Evolutionary conservation across 2,329 filamentous ascomycete genomes (phyloP), one percentile per base, ranked within the genome.

Genomic region (Penicillium rolfsii): DNA sequence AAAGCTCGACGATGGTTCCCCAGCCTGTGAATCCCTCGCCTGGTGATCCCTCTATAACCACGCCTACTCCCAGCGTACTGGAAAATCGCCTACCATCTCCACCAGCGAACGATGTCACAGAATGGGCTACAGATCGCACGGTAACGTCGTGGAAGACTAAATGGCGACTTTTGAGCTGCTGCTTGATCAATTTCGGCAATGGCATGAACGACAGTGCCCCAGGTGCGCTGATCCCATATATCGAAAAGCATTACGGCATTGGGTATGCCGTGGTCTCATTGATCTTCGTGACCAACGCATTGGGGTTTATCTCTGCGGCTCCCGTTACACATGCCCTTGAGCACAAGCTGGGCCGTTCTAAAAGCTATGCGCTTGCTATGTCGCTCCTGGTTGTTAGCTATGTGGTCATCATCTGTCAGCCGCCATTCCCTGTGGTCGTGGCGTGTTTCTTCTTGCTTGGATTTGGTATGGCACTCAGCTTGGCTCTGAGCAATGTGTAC

Each of bases 151-250:
- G 49, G 60, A 65, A 87, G 84, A 93, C 92, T 73, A 87, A 85
- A 62, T 93, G 84, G 77, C 82, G 91, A 36, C 80, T 93, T 28
- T 71, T 88, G 9, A 83, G 85, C 11, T 82, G 84, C 14, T 91
- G 89, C 65, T 70, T 90, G 46, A 84, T 88, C 62, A 89, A 85
- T 60, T 83, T 95, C 62, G 82, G 83, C 2, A 88, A 89, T 68
- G 92, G 91, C 0, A 77, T 95, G 60, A 91, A 86, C 67, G 92
- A 96, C 74, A 85, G 87, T 45, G 88, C 89, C 0, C 86, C 91
- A 1, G 91, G 91, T 71, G 90, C 91, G 11, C 72, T 95, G 59
- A 90, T 96, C 67, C 91, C 91, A 0, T 92, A 92, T 71, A 90
- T 96, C 75, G 90, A 94, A 73, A 81, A 79, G 74, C 85, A 90